Conservation (phyloP, 345 rosid genomes). For the Melaleuca alternifolia region DNA sequence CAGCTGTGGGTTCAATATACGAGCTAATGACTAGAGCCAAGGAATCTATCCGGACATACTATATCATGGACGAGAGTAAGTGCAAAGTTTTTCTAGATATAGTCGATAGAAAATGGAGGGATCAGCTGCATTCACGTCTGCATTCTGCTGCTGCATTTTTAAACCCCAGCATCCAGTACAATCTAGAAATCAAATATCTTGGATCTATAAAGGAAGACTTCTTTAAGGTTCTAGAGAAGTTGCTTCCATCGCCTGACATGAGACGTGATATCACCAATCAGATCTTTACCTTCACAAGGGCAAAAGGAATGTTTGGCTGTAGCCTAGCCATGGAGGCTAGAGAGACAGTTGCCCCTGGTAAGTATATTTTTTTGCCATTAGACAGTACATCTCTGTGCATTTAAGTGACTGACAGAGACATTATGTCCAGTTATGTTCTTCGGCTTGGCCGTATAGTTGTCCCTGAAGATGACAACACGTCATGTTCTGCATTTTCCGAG, state of each 20-base stretch:
- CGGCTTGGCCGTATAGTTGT: neutral
- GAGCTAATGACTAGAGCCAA: slow-evolving; percentile 81
- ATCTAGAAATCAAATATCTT: slow-evolving; percentile 68
- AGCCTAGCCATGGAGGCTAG: slow-evolving; percentile 77
- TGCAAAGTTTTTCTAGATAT: slow-evolving; percentile 68
- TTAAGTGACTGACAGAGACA: neutral
- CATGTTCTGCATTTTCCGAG: neutral
- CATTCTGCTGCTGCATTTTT: slow-evolving; percentile 84
- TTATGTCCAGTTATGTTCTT: neutral
- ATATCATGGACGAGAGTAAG: slow-evolving; percentile 82
- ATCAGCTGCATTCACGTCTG: slow-evolving; percentile 71
- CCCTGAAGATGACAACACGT: neutral
- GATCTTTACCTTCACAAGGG: slow-evolving; percentile 58
- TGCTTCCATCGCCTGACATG: slow-evolving; percentile 81
- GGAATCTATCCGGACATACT: slow-evolving; percentile 78
- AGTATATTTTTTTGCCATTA: neutral
- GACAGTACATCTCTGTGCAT: neutral
- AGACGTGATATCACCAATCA: slow-evolving; percentile 78
- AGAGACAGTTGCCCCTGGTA: slow-evolving; percentile 72
- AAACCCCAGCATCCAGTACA: slow-evolving; percentile 78
- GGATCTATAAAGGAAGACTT: slow-evolving; percentile 69
- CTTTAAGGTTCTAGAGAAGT: slow-evolving; percentile 70
- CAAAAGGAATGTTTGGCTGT: slow-evolving; percentile 79
- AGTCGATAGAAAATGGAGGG: slow-evolving; percentile 73
- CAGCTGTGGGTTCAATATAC: slow-evolving; percentile 64